phyloP scores from a whole-genome alignment of 2,329 filamentous ascomycete genomes.

The Talaromyces albobiverticillius region DNA sequence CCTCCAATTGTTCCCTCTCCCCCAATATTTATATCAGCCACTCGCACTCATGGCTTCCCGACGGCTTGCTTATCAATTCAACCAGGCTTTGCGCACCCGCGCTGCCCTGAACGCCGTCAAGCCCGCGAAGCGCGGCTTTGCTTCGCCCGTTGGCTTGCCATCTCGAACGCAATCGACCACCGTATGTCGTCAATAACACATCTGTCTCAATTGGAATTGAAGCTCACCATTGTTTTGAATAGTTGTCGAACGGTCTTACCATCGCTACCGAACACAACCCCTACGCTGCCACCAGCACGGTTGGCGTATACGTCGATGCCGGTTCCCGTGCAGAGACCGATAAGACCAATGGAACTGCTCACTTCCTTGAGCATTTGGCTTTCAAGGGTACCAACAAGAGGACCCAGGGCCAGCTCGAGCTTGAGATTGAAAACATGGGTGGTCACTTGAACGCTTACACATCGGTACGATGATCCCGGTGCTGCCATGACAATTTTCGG shows the following conservation, averaged over 20 bases:
- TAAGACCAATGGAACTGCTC: conserved; percentile 97
- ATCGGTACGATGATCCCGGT: conserved; percentile 64
- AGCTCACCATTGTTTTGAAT: conserved; percentile 3
- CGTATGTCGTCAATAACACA: conserved; percentile 50
- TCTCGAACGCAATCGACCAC: conserved; percentile 93
- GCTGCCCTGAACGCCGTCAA: conserved; percentile 75
- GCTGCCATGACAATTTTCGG: conserved; percentile 16
- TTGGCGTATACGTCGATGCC: conserved; percentile 99
- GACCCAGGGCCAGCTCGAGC: conserved; percentile 94
- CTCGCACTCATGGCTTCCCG: conserved; percentile 77
- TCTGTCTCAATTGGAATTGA: neutral
- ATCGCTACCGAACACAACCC: conserved; percentile 97
- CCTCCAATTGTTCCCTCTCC: conserved; percentile 45
- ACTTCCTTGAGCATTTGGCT: conserved; percentile 99
- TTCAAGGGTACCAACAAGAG: conserved; percentile 98
- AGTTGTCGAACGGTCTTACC: conserved; percentile 50
- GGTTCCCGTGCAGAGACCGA: conserved; percentile 96
- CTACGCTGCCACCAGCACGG: conserved; percentile 96
- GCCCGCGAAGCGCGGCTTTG: conserved; percentile 80
- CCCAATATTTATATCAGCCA: conserved; percentile 33
- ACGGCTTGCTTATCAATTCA: conserved; percentile 93
- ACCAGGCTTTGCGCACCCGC: conserved; percentile 84
- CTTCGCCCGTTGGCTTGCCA: conserved; percentile 71
- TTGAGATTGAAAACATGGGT: conserved; percentile 99
- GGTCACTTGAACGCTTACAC: conserved; percentile 99